Base-by-base conservation (phyloP, 306 rosid species). In the Corylus americana region DNA sequence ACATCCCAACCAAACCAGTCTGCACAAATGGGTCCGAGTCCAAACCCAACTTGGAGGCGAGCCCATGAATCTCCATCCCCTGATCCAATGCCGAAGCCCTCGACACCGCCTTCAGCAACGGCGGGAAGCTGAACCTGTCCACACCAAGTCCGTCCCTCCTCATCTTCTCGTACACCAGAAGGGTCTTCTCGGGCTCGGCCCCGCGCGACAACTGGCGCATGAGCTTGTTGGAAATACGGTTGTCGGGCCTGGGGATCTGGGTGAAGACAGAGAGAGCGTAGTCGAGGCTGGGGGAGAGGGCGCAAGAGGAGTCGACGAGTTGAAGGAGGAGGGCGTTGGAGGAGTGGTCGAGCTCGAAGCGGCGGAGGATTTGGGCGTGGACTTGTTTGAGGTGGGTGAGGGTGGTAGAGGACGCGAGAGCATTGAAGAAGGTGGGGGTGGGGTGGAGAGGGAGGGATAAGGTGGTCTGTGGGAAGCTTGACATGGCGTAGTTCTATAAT, bases 21-120 rank as follows among this genome's bases (percentile, higher is more conserved):
- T 90, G 86, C 78, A 92, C 88, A 81, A 89, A 94, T 1, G 94
- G 93, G 85, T 94, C 98, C 12, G 82, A 64, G 71, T 72, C 80
- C 20, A 90, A 94, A 4, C 98, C 96, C 73, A 88, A 70, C 91
- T 89, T 92, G 50, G 82, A 81, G 1, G 81, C 87, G 0, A 89
- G 73, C 27, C 97, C 96, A 67, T 94, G 97, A 87, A 92, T 87
- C 88, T 92, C 97, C 77, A 85, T 71, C 12, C 98, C 96, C 31
- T 76, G 66, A 35, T n/a, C 67, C 66, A 89, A 61, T 1, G 89
- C 89, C 16, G 82, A 78, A 42, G 79, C 83, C 79, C 85, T 87
- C 0, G 94, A 80, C 58, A 84, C 89, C 0, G 94, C 97, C 84
- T 87, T 92, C 71, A 94, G 72, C 61, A 91, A 71, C 4, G 97